Base-by-base conservation (phyloP, 2,329 filamentous ascomycete genomes). In the Emmonsiellopsis sp. region DNA sequence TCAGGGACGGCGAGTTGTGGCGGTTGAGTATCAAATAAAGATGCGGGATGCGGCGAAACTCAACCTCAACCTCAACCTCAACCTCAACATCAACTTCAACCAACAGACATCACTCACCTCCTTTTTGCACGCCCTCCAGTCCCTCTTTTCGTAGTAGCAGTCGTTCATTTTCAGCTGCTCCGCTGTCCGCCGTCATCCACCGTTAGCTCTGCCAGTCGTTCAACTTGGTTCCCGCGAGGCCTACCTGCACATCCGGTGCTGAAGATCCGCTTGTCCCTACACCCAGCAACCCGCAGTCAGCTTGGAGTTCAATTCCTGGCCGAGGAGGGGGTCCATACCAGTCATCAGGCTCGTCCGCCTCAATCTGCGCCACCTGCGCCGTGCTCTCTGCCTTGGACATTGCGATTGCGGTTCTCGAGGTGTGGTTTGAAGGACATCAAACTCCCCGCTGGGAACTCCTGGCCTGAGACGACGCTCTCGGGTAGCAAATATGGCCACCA, bases 251-350 rank as follows among this genome's bases (percentile, higher is more conserved):
- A 97, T 55, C 92, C 93, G 2, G 92, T 97, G 76, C 89, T 95
- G 76, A 89, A 95, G 71, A 97, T 97, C 67, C 93, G 81, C 80
- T 95, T 92, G 76, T 97, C 91, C 92, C 92, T 97, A 67, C 55
- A 62, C 41, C 54, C 9, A 40, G 45, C 5, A 47, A 32, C 32
- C 20, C 48, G 32, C 54, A 45, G 31, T 41, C 49, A 42, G 44
- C 32, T 6, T 15, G 40, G 26, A n/a, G 31, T 11, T 31, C 20
- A 2, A 35, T 26, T 30, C 20, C 30, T 54, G 40, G 49, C 13
- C 54, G 54, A 42, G 52, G 40, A 44, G 62, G 58, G 59, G 58
- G 26, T 42, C 38, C 81, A 71, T 76, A 97, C 93, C 92, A 97
- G 56, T 95, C 92, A 78, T 97, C 93, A 3, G 88, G 88, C 71